Conservation (phyloP, 2,329 filamentous ascomycete genomes). For the Arachnopeziza araneosa region DNA sequence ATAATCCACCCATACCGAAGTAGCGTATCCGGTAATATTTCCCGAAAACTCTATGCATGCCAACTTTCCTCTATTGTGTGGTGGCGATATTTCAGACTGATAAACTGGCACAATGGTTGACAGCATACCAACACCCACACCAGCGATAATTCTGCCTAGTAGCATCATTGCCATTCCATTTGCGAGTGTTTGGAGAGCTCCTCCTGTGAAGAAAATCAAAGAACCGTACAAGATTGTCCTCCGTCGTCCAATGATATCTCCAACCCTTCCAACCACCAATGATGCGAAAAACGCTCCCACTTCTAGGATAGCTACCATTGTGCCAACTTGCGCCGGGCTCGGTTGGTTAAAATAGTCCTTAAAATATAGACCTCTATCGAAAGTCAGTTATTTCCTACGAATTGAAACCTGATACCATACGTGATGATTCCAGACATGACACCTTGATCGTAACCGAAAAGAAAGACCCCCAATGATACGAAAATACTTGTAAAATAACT, state of each 20-base stretch:
- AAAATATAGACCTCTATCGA: slow-evolving; percentile 71
- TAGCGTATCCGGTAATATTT: slow-evolving; percentile 92
- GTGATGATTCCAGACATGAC: slow-evolving; percentile 77
- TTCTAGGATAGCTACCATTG: slow-evolving; percentile 96
- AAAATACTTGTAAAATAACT: slow-evolving; percentile 95
- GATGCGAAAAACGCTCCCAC: slow-evolving; percentile 90
- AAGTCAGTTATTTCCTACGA: slow-evolving; percentile 13
- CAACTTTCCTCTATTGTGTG: slow-evolving; percentile 90
- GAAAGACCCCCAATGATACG: slow-evolving; percentile 78
- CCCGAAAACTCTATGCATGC: slow-evolving; percentile 98
- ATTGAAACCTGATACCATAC: slow-evolving; percentile 34
- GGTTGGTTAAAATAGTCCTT: slow-evolving; percentile 90
- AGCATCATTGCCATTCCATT: slow-evolving; percentile 87
- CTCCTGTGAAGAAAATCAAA: slow-evolving; percentile 78
- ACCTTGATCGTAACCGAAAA: slow-evolving; percentile 86
- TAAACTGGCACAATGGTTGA: slow-evolving; percentile 93
- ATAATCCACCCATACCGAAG: slow-evolving; percentile 98
- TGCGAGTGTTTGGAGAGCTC: slow-evolving; percentile 77
- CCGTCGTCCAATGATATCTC: slow-evolving; percentile 84
- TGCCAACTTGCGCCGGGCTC: slow-evolving; percentile 80
- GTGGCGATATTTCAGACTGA: slow-evolving; percentile 91
- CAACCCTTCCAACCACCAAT: slow-evolving; percentile 76
- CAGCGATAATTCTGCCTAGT: slow-evolving; percentile 74
- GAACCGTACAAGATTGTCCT: slow-evolving; percentile 92
- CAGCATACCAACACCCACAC: slow-evolving; percentile 79